A percentile compares a stretch with the other conserved stretches of the same genome.
Conservation (phyloP, 2,329 filamentous ascomycete genomes). For the Fusarium aywerte region DNA sequence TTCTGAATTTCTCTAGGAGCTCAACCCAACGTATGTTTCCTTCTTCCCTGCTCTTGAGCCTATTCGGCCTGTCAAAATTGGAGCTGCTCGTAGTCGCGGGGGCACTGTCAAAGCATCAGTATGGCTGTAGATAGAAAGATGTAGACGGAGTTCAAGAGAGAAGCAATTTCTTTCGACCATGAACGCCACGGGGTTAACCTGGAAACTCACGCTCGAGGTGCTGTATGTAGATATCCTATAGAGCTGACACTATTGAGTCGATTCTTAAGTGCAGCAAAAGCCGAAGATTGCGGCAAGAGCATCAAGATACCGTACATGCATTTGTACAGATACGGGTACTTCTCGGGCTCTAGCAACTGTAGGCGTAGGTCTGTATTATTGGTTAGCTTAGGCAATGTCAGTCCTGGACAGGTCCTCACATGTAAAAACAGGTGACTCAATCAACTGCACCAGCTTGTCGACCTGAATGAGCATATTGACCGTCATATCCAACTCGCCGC, state of each 20-base stretch:
- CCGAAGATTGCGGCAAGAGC: conserved; percentile 97
- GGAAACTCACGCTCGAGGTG: conserved; percentile 73
- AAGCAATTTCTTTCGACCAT: background rate
- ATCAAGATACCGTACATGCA: conserved; percentile 97
- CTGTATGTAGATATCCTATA: conserved; percentile 92
- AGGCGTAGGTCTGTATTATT: conserved; percentile 79
- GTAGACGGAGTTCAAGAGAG: background rate
- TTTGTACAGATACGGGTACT: conserved; percentile 94
- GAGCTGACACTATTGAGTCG: conserved; percentile 96
- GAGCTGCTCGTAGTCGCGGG: conserved; percentile 62
- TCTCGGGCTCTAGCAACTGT: conserved; percentile 94
- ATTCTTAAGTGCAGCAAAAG: conserved; percentile 96
- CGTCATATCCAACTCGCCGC: conserved; percentile 97
- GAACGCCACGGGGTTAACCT: background rate
- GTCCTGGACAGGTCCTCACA: conserved; percentile 66
- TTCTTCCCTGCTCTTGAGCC: conserved; percentile 85
- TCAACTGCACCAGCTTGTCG: conserved; percentile 94
- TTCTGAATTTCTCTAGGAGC: conserved; percentile 92
- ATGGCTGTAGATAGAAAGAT: background rate
- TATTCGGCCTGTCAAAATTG: conserved; percentile 77
- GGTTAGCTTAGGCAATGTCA: background rate
- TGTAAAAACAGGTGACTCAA: conserved; percentile 97
- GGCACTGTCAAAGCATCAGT: conserved; percentile 49
- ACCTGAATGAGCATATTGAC: conserved; percentile 99
- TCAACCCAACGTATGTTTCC: conserved; percentile 90